phyloP scores from a whole-genome alignment of 2,329 filamentous ascomycete genomes.

The Byssoonygena ceratinophila region DNA sequence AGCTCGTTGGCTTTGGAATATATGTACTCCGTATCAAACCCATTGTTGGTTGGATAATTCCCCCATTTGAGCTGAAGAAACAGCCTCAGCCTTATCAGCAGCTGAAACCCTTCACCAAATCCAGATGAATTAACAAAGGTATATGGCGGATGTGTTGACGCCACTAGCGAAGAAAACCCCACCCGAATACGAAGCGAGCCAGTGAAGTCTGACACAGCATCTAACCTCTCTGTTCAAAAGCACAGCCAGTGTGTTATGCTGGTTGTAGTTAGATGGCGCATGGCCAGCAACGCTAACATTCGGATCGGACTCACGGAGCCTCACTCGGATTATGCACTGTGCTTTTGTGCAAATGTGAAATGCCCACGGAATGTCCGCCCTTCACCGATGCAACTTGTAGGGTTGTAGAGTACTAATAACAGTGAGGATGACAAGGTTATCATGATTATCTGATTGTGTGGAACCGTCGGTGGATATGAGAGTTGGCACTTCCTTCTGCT shows the following conservation, averaged over 20 bases:
- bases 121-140: too few relatives aligned
- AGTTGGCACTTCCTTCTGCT: neutral
- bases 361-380: neutral
- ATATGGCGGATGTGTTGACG: neutral
- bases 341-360: neutral
- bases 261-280: too few relatives aligned
- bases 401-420: too few relatives aligned
- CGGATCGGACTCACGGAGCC: neutral
- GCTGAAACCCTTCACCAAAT: too few relatives aligned
- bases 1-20: too few relatives aligned
- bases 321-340: neutral
- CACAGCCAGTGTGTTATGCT: too few relatives aligned
- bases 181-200: neutral
- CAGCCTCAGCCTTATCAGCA: neutral
- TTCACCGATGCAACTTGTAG: neutral
- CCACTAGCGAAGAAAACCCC: neutral
- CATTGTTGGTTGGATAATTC: too few relatives aligned
- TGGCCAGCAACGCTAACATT: neutral
- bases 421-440: too few relatives aligned
- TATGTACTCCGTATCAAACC: too few relatives aligned
- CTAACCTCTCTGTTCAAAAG: too few relatives aligned
- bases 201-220: neutral
- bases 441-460: too few relatives aligned
- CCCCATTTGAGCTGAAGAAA: too few relatives aligned
- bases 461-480: constrained; percentile 1